These are phyloP conservation scores for Fusarium sp. DNA, from an alignment of 2,329 filamentous ascomycete genomes.

Conservation along the genomic window DNA sequence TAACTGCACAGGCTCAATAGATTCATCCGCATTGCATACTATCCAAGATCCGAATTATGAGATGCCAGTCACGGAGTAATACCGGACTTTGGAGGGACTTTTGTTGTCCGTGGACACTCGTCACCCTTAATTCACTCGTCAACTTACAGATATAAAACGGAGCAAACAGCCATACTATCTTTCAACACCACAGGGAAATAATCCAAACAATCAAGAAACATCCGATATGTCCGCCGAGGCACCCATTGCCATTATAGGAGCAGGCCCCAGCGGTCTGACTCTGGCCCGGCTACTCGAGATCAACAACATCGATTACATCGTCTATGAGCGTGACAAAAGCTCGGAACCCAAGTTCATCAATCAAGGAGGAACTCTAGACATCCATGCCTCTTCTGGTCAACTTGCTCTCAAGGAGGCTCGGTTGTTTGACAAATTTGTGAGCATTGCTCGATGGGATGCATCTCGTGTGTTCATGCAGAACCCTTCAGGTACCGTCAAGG, in stretches of 20 bases:
- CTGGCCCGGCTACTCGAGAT: constrained; percentile 60
- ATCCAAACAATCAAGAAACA: background rate
- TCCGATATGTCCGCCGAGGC: background rate
- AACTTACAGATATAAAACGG: background rate
- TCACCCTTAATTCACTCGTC: background rate
- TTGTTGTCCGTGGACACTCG: background rate
- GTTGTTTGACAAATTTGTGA: constrained; percentile 57
- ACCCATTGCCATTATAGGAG: constrained; percentile 59
- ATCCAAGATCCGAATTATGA: background rate
- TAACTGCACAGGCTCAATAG: fast-evolving
- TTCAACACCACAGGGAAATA: background rate
- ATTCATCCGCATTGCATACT: background rate
- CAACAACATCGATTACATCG: constrained; percentile 53
- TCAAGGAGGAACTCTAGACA: constrained; percentile 59
- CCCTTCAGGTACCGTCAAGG: constrained; percentile 42
- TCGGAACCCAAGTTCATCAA: constrained; percentile 45
- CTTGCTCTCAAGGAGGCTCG: constrained; percentile 58
- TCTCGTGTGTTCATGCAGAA: constrained; percentile 41
- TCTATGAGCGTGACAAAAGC: constrained; percentile 54
- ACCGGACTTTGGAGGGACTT: background rate
- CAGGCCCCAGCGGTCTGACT: constrained; percentile 50
- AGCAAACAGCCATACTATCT: background rate
- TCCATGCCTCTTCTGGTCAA: constrained; percentile 60
- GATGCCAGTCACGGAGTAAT: background rate
- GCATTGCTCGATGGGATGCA: constrained; percentile 37